A percentile compares a stretch with the other conserved stretches of the same genome.
phyloP scores from a whole-genome alignment of 192 early-diverging fungal species.

The Globomyces pollinis-pini region DNA sequence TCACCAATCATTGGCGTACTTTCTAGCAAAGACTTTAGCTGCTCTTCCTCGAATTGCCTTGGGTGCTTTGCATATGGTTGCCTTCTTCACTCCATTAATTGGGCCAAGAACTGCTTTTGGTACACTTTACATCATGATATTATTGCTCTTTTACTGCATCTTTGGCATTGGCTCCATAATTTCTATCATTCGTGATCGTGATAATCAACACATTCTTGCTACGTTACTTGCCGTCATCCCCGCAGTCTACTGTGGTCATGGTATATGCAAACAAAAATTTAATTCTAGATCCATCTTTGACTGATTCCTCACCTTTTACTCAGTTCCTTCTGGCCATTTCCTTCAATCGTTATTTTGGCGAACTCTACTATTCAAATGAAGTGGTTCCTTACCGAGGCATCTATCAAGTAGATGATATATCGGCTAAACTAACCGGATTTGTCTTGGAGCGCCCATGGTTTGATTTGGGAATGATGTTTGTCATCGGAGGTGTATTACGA shows the following conservation, averaged over 20 bases:
- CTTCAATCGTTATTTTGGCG: background rate
- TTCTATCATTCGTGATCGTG: slow-evolving; percentile 25
- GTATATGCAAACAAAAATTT: too few species aligned
- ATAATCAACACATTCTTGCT: slow-evolving; percentile 33
- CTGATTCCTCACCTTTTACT: background rate
- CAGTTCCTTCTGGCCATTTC: background rate
- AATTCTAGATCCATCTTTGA: background rate
- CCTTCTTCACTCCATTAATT: slow-evolving; percentile 25
- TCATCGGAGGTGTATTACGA: slow-evolving; percentile 22
- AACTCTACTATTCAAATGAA: slow-evolving; percentile 1
- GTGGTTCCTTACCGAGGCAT: background rate
- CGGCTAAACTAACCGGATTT: slow-evolving; percentile 22
- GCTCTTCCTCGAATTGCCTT: background rate
- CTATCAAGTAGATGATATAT: background rate
- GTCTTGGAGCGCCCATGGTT: slow-evolving; percentile 16
- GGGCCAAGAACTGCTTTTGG: slow-evolving; percentile 22
- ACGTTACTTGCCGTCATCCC: background rate
- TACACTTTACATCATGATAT: slow-evolving; percentile 23
- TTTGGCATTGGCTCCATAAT: slow-evolving; percentile 39
- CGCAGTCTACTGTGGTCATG: background rate
- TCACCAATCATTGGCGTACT: slow-evolving; percentile 30
- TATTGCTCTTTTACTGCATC: slow-evolving; percentile 36
- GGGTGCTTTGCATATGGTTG: slow-evolving; percentile 9
- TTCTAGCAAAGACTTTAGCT: background rate
- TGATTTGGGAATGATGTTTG: slow-evolving; percentile 26